Base-by-base conservation (phyloP, 2,329 filamentous ascomycete genomes). In the Fusarium armeniacum region DNA sequence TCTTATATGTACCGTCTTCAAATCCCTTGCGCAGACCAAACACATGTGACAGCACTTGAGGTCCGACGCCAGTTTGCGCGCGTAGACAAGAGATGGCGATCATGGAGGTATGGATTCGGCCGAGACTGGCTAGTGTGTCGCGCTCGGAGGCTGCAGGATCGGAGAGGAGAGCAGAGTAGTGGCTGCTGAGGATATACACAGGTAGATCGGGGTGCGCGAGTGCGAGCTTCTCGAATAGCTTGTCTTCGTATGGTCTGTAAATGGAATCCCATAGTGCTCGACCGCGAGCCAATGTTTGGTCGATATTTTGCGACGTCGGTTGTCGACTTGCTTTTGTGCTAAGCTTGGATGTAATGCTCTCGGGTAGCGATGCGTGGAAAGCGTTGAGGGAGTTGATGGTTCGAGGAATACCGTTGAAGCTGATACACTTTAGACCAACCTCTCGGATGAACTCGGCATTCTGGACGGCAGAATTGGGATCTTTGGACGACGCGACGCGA, bases 331-430 rank as follows among this genome's bases (percentile, higher is more conserved):
- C 83, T 30, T 75, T 80, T 1, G 83, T 88, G 59, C 84, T 84
- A 6, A 95, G 84, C 6, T 79, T 75, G 1, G 82, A 76, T 5
- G 83, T 77, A 6, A 94, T 81, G 7, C 85, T 79, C 1, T 81
- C 62, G 0, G 91, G 90, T 0, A 96, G 86, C 30, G 83, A 82
- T 40, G 85, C 83, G 73, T 86, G 84, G 83, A 94, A 94, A 26
- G 89, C 89, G 73, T 89, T 90, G 3, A 97, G 89, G 73, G 87
- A 90, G 84, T 96, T 96, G 82, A 96, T 96, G 28, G 90, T 91
- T 70, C 93, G 90, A 3, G 93, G 93, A 72, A 96, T 93, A 69
- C 91, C 91, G 81, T 93, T 93, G 85, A 93, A 92, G 61, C 89
- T 89, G 78, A 93, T 93, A 79, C 90, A 93, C 78, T 93, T 93